These are phyloP conservation scores for Sclerotinia sclerotiorum DNA, from an alignment of 2,329 filamentous ascomycete species.

Conservation along the genomic window DNA sequence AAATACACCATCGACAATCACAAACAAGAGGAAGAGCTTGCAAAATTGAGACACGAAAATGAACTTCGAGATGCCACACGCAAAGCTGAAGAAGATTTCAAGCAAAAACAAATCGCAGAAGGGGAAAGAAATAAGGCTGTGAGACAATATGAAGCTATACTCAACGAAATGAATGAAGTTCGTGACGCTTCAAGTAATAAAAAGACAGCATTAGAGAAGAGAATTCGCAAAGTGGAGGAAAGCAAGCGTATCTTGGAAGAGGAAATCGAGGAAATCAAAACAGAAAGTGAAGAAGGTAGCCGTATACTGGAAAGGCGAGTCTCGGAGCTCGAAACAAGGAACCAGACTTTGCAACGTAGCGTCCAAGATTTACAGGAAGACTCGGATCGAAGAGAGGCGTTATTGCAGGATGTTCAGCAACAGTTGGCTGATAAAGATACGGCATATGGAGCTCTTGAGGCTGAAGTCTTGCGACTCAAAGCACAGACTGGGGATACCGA, in stretches of 20 bases:
- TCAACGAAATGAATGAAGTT: constrained; percentile 53
- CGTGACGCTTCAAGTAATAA: constrained; percentile 53
- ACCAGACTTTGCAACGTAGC: constrained; percentile 56
- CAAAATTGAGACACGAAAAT: constrained; percentile 74
- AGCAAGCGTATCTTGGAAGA: constrained; percentile 74
- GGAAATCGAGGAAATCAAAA: constrained; percentile 71
- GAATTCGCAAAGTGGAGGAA: constrained; percentile 69
- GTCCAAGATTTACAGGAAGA: constrained; percentile 51
- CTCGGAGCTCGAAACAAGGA: constrained; percentile 60
- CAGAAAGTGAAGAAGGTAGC: constrained; percentile 67
- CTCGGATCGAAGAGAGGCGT: constrained; percentile 40
- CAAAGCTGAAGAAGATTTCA: constrained; percentile 83
- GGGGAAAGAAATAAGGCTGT: constrained; percentile 52
- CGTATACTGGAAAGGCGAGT: constrained; percentile 61
- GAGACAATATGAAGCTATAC: constrained; percentile 51
- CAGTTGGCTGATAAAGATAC: constrained; percentile 64
- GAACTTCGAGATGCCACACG: constrained; percentile 78
- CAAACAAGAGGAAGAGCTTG: constrained; percentile 84
- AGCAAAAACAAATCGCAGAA: constrained; percentile 61
- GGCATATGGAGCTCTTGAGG: constrained; percentile 73
- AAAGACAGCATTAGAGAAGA: constrained; percentile 66
- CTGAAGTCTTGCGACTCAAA: constrained; percentile 79
- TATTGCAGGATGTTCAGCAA: constrained; percentile 40
- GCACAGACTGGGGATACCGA: constrained; percentile 85
- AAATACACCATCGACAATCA: constrained; percentile 84